Evolutionary conservation across 352 stramenopile genomes (phyloP).

Genomic region (Phytophthora fragariaefolia): DNA sequence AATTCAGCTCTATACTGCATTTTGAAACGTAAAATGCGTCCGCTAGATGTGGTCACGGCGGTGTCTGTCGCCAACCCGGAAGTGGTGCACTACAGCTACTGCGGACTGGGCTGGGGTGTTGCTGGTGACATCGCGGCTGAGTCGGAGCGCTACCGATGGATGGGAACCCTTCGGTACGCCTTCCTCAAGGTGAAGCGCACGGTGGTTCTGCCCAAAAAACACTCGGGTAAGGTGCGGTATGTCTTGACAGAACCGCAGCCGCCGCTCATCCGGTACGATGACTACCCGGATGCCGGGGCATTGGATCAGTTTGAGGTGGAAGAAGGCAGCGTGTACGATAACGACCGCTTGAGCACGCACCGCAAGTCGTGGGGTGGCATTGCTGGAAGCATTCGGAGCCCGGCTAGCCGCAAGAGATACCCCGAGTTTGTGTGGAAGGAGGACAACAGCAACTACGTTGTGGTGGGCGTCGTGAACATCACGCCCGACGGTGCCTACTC

Average conservation of each 20-base stretch:
- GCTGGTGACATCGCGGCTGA: constrained; percentile 78
- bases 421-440: constrained; percentile 66
- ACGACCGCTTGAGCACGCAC: constrained; percentile 49
- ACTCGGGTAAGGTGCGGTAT: constrained; percentile 72
- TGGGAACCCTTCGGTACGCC: constrained; percentile 74
- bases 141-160: constrained; percentile 83
- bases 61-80: constrained; percentile 57
- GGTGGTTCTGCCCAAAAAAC: constrained; percentile 63
- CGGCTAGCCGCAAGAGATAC: constrained; percentile 69
- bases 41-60: constrained; percentile 79
- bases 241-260: constrained; percentile 73
- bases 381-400: constrained; percentile 59
- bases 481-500: constrained; percentile 72
- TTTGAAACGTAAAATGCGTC: constrained; percentile 84
- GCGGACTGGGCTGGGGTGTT: constrained; percentile 79
- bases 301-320: constrained; percentile 87
- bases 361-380: constrained; percentile 77
- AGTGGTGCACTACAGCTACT: constrained; percentile 87
- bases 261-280: constrained; percentile 68
- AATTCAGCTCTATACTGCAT: constrained; percentile 82
- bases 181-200: constrained; percentile 83
- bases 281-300: constrained; percentile 76
- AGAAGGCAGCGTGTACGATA: constrained; percentile 82
- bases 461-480: constrained; percentile 78
- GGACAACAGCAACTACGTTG: constrained; percentile 67